A percentile compares a stretch with the other conserved stretches of the same genome.
These are phyloP conservation scores for Phaffomyces thermotolerans DNA, from an alignment of 805 yeast genomes.

Conservation along the genomic window DNA sequence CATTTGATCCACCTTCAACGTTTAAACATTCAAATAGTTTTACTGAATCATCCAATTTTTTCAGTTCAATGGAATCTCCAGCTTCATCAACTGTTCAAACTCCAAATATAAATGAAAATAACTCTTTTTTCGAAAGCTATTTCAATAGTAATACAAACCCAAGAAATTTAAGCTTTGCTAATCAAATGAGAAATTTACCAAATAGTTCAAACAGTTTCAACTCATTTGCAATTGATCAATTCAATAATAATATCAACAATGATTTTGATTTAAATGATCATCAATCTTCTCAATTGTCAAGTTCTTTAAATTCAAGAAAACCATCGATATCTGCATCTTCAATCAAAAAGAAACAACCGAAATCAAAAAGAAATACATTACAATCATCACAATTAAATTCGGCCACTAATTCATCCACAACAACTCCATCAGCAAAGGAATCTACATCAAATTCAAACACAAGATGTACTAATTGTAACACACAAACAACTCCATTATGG, in stretches of 20 bases:
- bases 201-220: slow-evolving; percentile 10
- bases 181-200: slow-evolving; percentile 19
- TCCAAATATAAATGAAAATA: slow-evolving; percentile 13
- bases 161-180: slow-evolving; percentile 16
- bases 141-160: slow-evolving; percentile 5
- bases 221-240: slow-evolving; percentile 3
- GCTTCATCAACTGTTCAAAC: slow-evolving; percentile 21
- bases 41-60: slow-evolving; percentile 13
- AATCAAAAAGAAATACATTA: slow-evolving; percentile 10
- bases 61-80: slow-evolving; percentile 19
- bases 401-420: slow-evolving; percentile 15
- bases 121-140: slow-evolving; percentile 21
- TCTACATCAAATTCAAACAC: slow-evolving; percentile 17
- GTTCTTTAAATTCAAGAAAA: slow-evolving; percentile 18
- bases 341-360: slow-evolving; percentile 18
- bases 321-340: slow-evolving; percentile 13
- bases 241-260: background rate
- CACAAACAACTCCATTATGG: slow-evolving; percentile 93
- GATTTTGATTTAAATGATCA: slow-evolving; percentile 2
- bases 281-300: background rate
- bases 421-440: slow-evolving; percentile 6
- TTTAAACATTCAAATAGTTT: slow-evolving; percentile 15
- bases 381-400: slow-evolving; percentile 17
- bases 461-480: slow-evolving; percentile 80
- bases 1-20: slow-evolving; percentile 22